These are phyloP conservation scores for Fusarium sp. DNA, from an alignment of 2,329 filamentous ascomycete species.

Conservation along the genomic window DNA sequence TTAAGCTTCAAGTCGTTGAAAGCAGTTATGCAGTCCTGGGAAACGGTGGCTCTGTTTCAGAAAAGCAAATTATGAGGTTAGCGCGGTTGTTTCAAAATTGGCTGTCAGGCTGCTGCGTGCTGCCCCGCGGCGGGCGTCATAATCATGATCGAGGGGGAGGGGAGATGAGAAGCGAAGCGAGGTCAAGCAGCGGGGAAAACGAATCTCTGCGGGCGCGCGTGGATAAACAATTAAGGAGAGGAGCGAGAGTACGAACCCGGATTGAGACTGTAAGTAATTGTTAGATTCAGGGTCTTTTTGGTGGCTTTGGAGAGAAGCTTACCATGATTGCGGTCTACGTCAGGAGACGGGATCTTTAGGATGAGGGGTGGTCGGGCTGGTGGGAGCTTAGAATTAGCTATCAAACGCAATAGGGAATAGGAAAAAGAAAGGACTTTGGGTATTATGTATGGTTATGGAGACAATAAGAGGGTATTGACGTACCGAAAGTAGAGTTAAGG, in stretches of 20 bases:
- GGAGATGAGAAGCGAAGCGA: conserved; percentile 24
- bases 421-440: not conserved
- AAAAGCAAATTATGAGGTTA: conserved; percentile 38
- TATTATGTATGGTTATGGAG: not conserved
- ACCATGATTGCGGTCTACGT: conserved; percentile 56
- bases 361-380: conserved; percentile 45
- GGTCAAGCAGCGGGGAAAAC: conserved; percentile 11
- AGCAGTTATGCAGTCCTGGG: conserved; percentile 74
- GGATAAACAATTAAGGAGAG: conserved; percentile 12
- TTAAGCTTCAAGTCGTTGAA: conserved; percentile 87
- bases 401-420: conserved; percentile 9
- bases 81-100: conserved; percentile 35
- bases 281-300: conserved; percentile 30
- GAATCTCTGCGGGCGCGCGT: conserved; percentile 26
- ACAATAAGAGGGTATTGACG: conserved; percentile 5
- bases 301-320: conserved; percentile 45
- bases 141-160: conserved; percentile 32
- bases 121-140: conserved; percentile 43
- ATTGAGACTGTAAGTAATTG: conserved; percentile 67
- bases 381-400: conserved; percentile 46
- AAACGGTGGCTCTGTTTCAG: conserved; percentile 72
- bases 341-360: conserved; percentile 45
- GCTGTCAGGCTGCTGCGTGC: conserved; percentile 24
- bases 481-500: conserved; percentile 34
- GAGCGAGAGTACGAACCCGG: conserved; percentile 62